Evolutionary conservation across 176 grass and related monocot species (phyloP).

Genomic region (Saccharum officinarum): DNA sequence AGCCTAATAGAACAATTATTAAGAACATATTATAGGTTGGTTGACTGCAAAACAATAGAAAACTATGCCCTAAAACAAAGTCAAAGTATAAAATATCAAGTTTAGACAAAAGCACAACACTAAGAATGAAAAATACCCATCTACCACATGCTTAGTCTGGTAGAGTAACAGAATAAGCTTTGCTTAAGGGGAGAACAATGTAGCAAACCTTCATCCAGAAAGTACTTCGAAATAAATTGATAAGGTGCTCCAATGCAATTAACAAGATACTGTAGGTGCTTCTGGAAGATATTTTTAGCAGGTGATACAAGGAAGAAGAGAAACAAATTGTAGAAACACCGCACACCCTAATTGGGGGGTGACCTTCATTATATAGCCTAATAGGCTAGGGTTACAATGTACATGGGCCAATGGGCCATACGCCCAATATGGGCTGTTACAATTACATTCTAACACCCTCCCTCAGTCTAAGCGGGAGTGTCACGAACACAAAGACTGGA

Average conservation of each 20-base stretch:
- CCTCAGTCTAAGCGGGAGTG: too few species aligned
- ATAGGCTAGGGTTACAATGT: too few species aligned
- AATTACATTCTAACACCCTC: too few species aligned
- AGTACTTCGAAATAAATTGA: slow-evolving; percentile 91
- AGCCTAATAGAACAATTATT: background rate
- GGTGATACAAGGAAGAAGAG: slow-evolving; percentile 68
- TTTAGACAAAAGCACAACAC: slow-evolving; percentile 5
- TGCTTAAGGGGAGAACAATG: slow-evolving; percentile 21
- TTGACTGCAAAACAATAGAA: background rate
- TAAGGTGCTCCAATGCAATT: slow-evolving; percentile 66
- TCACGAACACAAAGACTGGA: too few species aligned
- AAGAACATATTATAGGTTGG: background rate
- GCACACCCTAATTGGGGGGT: too few species aligned
- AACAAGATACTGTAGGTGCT: slow-evolving; percentile 76
- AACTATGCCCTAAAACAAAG: background rate
- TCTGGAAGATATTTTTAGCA: slow-evolving; percentile 59
- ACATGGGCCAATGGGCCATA: too few species aligned
- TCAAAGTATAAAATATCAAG: background rate
- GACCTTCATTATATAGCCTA: too few species aligned
- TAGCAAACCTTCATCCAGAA: slow-evolving; percentile 77
- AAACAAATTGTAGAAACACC: too few species aligned
- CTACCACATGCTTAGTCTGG: background rate
- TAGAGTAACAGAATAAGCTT: slow-evolving; percentile 25
- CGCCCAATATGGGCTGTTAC: too few species aligned
- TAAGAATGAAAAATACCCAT: background rate